phyloP scores from a whole-genome alignment of 192 early-diverging fungal species.

The Thamnidium elegans region DNA sequence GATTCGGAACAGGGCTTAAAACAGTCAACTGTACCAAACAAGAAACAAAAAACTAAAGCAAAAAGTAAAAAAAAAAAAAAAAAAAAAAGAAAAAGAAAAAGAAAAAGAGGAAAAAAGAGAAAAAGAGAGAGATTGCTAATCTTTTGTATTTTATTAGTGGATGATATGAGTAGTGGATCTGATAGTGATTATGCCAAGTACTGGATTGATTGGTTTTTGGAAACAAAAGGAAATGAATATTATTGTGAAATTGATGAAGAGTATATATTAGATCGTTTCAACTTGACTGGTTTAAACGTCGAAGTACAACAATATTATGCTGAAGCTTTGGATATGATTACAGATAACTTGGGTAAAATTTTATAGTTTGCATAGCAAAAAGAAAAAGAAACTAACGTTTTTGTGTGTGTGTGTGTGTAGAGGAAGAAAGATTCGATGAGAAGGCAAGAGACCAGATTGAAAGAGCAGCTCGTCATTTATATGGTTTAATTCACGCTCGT shows the following conservation, averaged over 20 bases:
- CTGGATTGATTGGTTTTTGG: constrained; percentile 95
- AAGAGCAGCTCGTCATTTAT: constrained; percentile 83
- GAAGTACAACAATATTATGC: constrained; percentile 83
- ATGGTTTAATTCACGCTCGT: constrained; percentile 96
- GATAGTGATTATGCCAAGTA: constrained; percentile 63
- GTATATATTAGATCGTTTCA: constrained; percentile 95
- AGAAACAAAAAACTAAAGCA: constrained; percentile 11
- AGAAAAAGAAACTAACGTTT: neutral
- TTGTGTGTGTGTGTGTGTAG: too few species aligned
- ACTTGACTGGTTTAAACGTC: constrained; percentile 84
- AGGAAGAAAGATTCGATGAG: constrained; percentile 64
- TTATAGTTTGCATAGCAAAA: neutral
- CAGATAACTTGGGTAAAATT: constrained; percentile 70
- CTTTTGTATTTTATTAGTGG: constrained; percentile 33
- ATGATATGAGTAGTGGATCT: constrained; percentile 52
- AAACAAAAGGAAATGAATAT: constrained; percentile 90
- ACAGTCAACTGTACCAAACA: constrained; percentile 2
- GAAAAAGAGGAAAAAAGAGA: too few species aligned
- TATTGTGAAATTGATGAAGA: constrained; percentile 98
- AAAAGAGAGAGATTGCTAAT: neutral
- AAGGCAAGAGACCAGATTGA: constrained; percentile 76
- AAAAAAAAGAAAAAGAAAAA: too few species aligned
- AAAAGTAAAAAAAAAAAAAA: too few species aligned
- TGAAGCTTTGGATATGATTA: constrained; percentile 88
- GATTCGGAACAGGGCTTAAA: constrained; percentile 13